phyloP scores from a whole-genome alignment of 352 stramenopile genomes.

The Phytophthora melonis region DNA sequence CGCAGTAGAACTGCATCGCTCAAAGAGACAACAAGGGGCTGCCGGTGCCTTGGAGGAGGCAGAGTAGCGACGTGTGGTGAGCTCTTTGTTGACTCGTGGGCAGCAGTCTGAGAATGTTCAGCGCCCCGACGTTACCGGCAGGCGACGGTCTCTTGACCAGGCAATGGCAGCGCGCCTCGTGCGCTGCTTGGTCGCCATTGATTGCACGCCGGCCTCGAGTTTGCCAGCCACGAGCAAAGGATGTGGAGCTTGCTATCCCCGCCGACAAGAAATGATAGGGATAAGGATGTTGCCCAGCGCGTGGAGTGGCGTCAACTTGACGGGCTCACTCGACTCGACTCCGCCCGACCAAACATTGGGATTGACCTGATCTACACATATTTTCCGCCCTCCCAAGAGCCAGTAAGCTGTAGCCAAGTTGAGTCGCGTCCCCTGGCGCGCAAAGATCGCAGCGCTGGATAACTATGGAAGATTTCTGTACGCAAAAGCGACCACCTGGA shows the following conservation, averaged over 20 bases:
- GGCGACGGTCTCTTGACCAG: slow-evolving; percentile 14
- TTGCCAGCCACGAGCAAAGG: not conserved
- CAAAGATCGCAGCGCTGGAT: slow-evolving; percentile 12
- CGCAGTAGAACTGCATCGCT: slow-evolving; percentile 71
- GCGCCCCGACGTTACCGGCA: slow-evolving; percentile 21
- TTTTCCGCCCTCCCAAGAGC: slow-evolving; percentile 10
- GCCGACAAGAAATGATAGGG: slow-evolving; percentile 6
- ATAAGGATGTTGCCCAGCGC: not conserved
- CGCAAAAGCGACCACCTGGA: not conserved
- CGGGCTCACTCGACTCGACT: not conserved
- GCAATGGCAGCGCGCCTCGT: not conserved
- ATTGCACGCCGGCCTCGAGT: not conserved
- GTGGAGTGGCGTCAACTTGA: not conserved
- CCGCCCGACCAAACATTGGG: not conserved
- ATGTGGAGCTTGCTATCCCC: not conserved
- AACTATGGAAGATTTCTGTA: slow-evolving; percentile 26
- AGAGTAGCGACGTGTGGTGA: not conserved
- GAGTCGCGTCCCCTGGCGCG: slow-evolving; percentile 10
- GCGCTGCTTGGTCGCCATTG: not conserved
- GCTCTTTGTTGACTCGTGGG: slow-evolving; percentile 4
- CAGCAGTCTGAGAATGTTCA: slow-evolving; percentile 29
- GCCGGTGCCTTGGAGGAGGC: not conserved
- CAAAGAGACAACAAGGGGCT: not conserved
- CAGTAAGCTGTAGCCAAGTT: slow-evolving; percentile 28
- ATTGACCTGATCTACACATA: slow-evolving; percentile 10